Percentiles rank a stretch among this genome's conserved stretches.
These are phyloP conservation scores for Phialocephala subalpina DNA, from an alignment of 2,329 filamentous ascomycete species.

Conservation along the genomic window DNA sequence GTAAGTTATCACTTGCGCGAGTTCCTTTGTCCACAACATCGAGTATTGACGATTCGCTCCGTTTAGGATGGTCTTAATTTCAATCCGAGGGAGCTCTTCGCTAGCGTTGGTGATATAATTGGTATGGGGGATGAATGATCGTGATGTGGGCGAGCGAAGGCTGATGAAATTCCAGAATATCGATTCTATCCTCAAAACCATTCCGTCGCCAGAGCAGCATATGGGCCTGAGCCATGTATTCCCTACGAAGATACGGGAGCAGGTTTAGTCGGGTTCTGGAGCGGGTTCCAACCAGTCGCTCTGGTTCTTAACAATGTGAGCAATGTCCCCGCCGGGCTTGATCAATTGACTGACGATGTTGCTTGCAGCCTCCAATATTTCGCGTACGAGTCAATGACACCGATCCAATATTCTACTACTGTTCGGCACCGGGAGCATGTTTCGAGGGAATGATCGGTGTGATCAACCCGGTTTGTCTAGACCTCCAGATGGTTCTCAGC, in stretches of 20 bases:
- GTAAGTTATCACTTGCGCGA: conserved; percentile 34
- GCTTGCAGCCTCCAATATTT: conserved; percentile 48
- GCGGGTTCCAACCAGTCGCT: conserved; percentile 55
- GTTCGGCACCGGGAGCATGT: conserved; percentile 72
- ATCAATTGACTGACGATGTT: conserved; percentile 13
- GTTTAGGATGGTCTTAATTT: conserved; percentile 43
- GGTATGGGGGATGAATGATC: conserved; percentile 42
- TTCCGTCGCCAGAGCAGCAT: conserved; percentile 69
- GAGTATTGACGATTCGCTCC: conserved; percentile 16
- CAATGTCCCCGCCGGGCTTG: conserved; percentile 10
- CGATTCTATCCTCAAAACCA: conserved; percentile 70
- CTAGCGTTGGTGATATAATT: conserved; percentile 57
- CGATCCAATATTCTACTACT: conserved; percentile 74
- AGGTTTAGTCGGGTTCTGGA: conserved; percentile 61
- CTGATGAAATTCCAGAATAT: conserved; percentile 49
- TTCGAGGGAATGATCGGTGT: conserved; percentile 77
- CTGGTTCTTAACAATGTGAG: conserved; percentile 52
- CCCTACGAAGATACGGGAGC: conserved; percentile 63
- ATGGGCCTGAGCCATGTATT: conserved; percentile 63
- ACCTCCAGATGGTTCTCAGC: neutral
- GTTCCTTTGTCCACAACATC: conserved; percentile 5
- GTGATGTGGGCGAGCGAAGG: neutral
- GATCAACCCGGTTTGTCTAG: conserved; percentile 69
- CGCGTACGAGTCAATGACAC: conserved; percentile 64
- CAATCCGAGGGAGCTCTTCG: conserved; percentile 46